phyloP scores from a whole-genome alignment of 2,329 filamentous ascomycete genomes.

The Calcarisporium arbuscula region DNA sequence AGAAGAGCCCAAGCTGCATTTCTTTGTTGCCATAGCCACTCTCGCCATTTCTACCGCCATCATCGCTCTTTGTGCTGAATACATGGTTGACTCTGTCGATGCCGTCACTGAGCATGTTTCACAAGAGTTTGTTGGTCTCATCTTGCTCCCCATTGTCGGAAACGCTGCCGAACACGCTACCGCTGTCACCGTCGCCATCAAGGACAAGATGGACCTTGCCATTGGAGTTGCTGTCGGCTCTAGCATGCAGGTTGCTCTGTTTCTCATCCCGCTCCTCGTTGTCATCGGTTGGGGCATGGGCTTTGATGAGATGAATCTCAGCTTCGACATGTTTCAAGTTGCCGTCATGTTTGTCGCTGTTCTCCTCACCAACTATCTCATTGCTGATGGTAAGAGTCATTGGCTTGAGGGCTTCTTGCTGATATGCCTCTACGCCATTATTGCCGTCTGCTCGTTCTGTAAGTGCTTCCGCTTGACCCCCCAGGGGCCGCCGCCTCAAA shows the following conservation, averaged over 20 bases:
- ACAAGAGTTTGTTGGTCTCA: conserved; percentile 72
- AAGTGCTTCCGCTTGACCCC: conserved; percentile 27
- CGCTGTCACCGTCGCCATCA: conserved; percentile 70
- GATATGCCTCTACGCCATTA: conserved; percentile 74
- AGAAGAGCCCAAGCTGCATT: conserved; percentile 68
- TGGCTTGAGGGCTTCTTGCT: conserved; percentile 74
- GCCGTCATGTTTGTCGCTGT: conserved; percentile 78
- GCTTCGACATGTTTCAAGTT: conserved; percentile 86
- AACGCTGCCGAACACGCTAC: conserved; percentile 80
- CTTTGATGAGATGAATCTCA: conserved; percentile 67
- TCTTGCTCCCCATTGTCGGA: conserved; percentile 75
- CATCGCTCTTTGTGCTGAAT: conserved; percentile 77
- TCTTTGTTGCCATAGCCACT: conserved; percentile 65
- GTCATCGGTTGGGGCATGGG: conserved; percentile 73
- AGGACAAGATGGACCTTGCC: conserved; percentile 81
- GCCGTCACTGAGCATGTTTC: conserved; percentile 57
- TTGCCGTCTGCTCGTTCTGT: conserved; percentile 62
- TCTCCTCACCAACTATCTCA: conserved; percentile 79
- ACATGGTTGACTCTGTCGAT: conserved; percentile 69
- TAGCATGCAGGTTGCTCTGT: conserved; percentile 74
- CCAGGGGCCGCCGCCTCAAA: background rate
- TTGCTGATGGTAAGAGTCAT: conserved; percentile 75
- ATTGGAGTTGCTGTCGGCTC: conserved; percentile 76
- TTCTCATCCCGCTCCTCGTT: conserved; percentile 70
- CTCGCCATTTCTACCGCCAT: conserved; percentile 68